Evolutionary conservation across 371 early-diverging fungal species (phyloP), one percentile per base, ranked within the genome.

Genomic region (Haplosporangium sp.): DNA sequence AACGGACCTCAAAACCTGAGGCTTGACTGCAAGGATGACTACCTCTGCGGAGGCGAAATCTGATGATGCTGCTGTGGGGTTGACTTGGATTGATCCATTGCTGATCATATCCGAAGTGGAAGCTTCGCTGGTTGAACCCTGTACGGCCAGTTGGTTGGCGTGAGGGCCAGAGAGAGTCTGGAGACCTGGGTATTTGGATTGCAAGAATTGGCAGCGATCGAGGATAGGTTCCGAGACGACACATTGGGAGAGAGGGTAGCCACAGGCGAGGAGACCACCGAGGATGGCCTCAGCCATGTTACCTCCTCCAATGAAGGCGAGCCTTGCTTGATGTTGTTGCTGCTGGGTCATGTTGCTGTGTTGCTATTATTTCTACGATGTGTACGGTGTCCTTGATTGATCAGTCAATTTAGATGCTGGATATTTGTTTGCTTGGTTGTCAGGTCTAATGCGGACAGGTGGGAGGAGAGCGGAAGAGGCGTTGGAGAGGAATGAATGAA

Each of bases 261-360:
- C 94, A 12, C 85, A 86, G 57, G 91, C 75, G 59, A 93, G 77
- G 50, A 97, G 88, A 38, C 98, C 98, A 12, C 93, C 94, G 42
- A 96, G 86, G 63, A 97, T 96, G 66, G 96, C 95, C 71, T 90
- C 91, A 46, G 95, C 95, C 96, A 97, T 96, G 80, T 97, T 96
- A 62, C 98, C 98, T 48, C 95, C 98, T 64, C 98, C 96, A 62
- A 94, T 93, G 75, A 94, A 92, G 36, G 90, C 85, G 37, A 94
- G 73, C 65, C 80, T 68, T 67, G 67, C 53, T 21, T 77, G 77
- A 37, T 65, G 69, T 51, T 68, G 67, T 29, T 67, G 57, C 50
- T 69, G 70, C 56, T 65, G 57, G 51, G 69, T 65, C 61, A 65
- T 68, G 23, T 67, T 69, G 69, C 14, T 60, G 56, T 14, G 36